Evolutionary conservation across 2,329 filamentous ascomycete species (phyloP).

Genomic region (Aureobasidium sp.): DNA sequence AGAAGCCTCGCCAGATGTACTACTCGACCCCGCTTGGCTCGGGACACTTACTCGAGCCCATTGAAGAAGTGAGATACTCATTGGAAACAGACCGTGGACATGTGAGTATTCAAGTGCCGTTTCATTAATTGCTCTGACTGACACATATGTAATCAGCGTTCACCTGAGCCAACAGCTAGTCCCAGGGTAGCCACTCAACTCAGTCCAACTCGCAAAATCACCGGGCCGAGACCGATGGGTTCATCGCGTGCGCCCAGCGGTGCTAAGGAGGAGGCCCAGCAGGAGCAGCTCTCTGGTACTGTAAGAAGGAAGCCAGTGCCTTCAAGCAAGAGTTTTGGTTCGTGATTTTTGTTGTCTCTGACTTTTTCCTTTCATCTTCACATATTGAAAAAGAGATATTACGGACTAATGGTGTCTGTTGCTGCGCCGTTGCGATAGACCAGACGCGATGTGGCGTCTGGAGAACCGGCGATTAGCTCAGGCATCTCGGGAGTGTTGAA

Average conservation of each 20-base stretch:
- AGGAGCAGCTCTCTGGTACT: conserved; percentile 12
- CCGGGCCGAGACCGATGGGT: conserved; percentile 41
- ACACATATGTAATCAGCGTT: background rate
- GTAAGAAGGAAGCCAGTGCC: conserved; percentile 18
- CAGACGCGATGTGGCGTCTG: background rate
- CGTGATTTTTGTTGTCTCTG: conserved; percentile 6
- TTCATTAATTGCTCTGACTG: background rate
- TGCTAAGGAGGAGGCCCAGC: background rate
- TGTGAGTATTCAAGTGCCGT: conserved; percentile 14
- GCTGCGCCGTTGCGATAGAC: background rate
- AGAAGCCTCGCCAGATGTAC: conserved; percentile 13
- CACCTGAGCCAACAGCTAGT: conserved; percentile 9
- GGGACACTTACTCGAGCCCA: conserved; percentile 36
- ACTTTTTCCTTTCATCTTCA: background rate
- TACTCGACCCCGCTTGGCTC: conserved; percentile 29
- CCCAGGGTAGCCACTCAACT: background rate
- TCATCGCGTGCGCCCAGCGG: conserved; percentile 16
- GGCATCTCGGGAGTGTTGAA: background rate
- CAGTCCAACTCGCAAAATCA: conserved; percentile 31
- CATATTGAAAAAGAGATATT: background rate
- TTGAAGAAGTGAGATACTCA: conserved; percentile 42
- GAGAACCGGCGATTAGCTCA: background rate
- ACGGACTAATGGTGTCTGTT: background rate
- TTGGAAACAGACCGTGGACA: conserved; percentile 37
- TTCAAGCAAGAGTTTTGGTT: conserved; percentile 7